Percentiles rank a stretch among this genome's conserved stretches.
phyloP scores from a whole-genome alignment of 2,329 filamentous ascomycete genomes.

The Blastomyces silverae region DNA sequence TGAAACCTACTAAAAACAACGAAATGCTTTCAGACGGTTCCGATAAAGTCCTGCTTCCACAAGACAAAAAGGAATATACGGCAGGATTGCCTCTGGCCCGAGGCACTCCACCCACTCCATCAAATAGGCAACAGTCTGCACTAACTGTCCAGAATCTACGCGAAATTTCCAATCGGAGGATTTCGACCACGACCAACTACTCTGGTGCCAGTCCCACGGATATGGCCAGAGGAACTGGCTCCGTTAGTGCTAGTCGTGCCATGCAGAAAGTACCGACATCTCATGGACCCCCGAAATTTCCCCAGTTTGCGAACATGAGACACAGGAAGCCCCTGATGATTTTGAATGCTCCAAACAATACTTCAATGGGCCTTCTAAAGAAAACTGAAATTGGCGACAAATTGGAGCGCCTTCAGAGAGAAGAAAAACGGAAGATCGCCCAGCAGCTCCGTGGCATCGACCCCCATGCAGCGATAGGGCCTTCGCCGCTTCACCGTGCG shows the following conservation, averaged over 20 bases:
- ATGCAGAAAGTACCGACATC: not conserved
- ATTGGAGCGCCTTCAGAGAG: constrained; percentile 22
- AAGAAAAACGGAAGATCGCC: constrained; percentile 19
- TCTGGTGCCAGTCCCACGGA: not conserved
- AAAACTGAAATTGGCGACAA: constrained; percentile 16
- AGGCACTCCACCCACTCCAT: not conserved
- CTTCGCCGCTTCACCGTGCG: constrained; percentile 11
- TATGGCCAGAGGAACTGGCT: not conserved
- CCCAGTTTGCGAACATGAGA: not conserved
- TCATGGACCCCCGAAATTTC: not conserved
- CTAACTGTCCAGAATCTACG: not conserved
- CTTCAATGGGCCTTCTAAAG: not conserved
- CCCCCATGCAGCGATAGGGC: not conserved
- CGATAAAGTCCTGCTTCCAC: not conserved
- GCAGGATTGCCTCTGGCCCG: too few species aligned
- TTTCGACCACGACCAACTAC: not conserved
- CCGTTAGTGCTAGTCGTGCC: not conserved
- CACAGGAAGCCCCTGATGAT: not conserved
- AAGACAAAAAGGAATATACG: too few species aligned
- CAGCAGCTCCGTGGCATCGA: constrained; percentile 10
- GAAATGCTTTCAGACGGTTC: not conserved
- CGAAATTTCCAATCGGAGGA: not conserved
- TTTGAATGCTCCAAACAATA: not conserved
- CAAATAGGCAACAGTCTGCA: not conserved
- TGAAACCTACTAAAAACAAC: not conserved